Base-by-base conservation (phyloP, 2,329 filamentous ascomycete species). In the Arachnopeziza araneosa region DNA sequence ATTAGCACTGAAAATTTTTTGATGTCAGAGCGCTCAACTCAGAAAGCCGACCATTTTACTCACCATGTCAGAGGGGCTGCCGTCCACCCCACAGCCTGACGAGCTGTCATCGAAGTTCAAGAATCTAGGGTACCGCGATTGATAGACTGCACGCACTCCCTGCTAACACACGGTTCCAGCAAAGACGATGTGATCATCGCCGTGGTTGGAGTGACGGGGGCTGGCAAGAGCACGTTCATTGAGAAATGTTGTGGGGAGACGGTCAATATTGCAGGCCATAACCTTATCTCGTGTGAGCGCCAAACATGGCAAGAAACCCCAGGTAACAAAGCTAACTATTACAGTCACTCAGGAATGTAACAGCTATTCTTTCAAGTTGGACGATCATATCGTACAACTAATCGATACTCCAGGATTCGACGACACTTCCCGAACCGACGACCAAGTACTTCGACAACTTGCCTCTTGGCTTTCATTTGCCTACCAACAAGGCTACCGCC, bases 181-280 rank as follows among this genome's bases (percentile, higher is more conserved):
- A 44, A 44, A 44, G 36, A 52, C 6, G 21, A 54, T 30, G 24
- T 54, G 7, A 21, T 54, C 8, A 30, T 54, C n/a, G 52, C 52
- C 3, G 52, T 54, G 23, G 26, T 54, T 5, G 52, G 52, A 9
- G 24, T 54, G 24, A 54, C 52, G 8, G 52, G 52, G 7, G 52
- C 52, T 30, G 52, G 52, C 23, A 54, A 54, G 52, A 54, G 52
- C 52, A 54, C 52, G 3, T 54, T 54, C 19, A 54, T 54, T 26
- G 19, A 24, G 24, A 24, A 24, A 54, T 30, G 36, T 44, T 54
- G 24, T 26, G 23, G 24, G 52, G 24, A 12, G 4, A 54, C 23
- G 24, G 17, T 54, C 36, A 44, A 44, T 17, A 30, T 26, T 7
- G 52, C 26, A n/a, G 52, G 52, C 7, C 52, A 54, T 30, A 30